phyloP scores from a whole-genome alignment of 306 rosid genomes.

The Elaeagnus macrophylla region DNA sequence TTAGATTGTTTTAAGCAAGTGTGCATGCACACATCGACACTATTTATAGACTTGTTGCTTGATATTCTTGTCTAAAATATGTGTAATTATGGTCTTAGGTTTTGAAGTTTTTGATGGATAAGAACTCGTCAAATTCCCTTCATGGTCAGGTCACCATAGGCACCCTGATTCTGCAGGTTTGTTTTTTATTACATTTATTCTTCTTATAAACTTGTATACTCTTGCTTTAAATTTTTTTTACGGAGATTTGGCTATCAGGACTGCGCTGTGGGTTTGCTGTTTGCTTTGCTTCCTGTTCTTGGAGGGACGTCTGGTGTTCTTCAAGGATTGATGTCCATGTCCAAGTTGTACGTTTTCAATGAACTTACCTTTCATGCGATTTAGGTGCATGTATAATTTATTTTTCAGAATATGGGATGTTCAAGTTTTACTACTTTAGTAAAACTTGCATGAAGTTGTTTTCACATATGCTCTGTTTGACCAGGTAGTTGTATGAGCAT shows the following conservation, averaged over 20 bases:
- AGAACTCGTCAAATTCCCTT: constrained; percentile 70
- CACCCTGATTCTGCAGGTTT: constrained; percentile 57
- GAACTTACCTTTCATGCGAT: background rate
- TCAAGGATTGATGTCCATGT: constrained; percentile 83
- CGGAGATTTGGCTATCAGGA: constrained; percentile 32
- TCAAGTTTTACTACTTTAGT: too few relatives aligned
- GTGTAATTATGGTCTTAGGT: constrained; percentile 39
- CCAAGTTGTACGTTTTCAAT: constrained; percentile 61
- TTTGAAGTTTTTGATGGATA: constrained; percentile 89
- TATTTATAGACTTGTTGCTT: constrained; percentile 1
- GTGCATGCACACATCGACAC: background rate
- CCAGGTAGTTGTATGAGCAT: too few relatives aligned
- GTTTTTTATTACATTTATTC: constrained; percentile 2
- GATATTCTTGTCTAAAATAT: background rate
- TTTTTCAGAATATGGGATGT: too few relatives aligned
- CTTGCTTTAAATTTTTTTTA: constrained; percentile 8
- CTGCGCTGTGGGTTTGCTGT: constrained; percentile 43
- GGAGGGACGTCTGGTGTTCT: constrained; percentile 97
- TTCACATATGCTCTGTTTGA: too few relatives aligned
- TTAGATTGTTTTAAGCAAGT: constrained; percentile 13
- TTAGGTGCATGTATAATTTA: background rate
- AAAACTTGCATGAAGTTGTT: too few relatives aligned
- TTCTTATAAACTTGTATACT: background rate
- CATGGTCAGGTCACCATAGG: constrained; percentile 98
- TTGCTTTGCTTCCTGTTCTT: constrained; percentile 82